Base-by-base conservation (phyloP, 768 basidiomycete species). In the Hysterangium stoloniferum region DNA sequence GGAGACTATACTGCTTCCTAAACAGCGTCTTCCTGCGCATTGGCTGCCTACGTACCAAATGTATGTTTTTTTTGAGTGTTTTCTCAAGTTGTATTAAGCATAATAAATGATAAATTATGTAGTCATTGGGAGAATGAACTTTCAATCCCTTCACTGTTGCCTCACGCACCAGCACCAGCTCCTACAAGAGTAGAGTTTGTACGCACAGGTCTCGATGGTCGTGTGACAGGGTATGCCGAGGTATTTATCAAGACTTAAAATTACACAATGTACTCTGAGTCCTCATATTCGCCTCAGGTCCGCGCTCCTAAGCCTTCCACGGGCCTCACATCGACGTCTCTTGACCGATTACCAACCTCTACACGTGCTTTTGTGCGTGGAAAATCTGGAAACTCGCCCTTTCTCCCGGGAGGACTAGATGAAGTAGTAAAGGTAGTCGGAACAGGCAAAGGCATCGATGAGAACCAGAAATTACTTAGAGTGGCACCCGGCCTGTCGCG, bases 371-470 rank as follows among this genome's bases (percentile, higher is more conserved):
- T 98, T 65, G 93, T 98, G 17, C 74, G 94, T 52, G 96, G 96
- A 38, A 96, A 95, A 66, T 86, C 92, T 19, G 86, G 86, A 37
- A 80, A 94, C 66, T 79, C 94, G 7, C 96, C 96, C 1, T 98
- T 98, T 66, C 78, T 82, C 69, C 96, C 96, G 5, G 96, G 96
- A 40, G 96, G 96, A 2, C 70, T 98, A 8, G 91, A 90, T 36
- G 82, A 84, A 56, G 69, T 73, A 15, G 49, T 42, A 17, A 56
- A 63, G 2, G 59, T 75, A 59, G 4, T 62, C 67, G 40, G 65
- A 62, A 3, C 54, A 59, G 37, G 53, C 57, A 20, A 61, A 64
- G 35, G 59, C 56, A 34, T 33, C 22, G 60, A 64, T 28, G 58
- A 65, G 20, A 59, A 63, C 9, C 76, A 74, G 45, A 63, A 69